A percentile compares a stretch with the other conserved stretches of the same genome.
phyloP scores from a whole-genome alignment of 2,329 filamentous ascomycete species.

The Pestalotiopsis sp. region DNA sequence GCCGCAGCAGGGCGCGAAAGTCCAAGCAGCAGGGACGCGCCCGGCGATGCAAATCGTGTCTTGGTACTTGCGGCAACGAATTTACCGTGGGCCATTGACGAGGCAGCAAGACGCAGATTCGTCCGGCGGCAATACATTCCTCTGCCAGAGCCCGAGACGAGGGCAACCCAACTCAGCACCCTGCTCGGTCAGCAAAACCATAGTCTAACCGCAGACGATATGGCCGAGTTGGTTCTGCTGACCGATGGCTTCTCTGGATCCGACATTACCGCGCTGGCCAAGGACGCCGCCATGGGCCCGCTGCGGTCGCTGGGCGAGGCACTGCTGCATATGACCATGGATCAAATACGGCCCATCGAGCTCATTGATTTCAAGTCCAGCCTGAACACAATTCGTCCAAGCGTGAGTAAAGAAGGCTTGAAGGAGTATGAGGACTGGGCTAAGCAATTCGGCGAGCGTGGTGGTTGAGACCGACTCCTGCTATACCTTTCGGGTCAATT shows the following conservation, averaged over 20 bases:
- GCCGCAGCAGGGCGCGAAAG: constrained; percentile 85
- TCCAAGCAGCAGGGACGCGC: constrained; percentile 62
- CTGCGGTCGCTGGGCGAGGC: constrained; percentile 88
- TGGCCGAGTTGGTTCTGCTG: constrained; percentile 71
- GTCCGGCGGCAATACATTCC: constrained; percentile 96
- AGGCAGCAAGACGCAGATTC: constrained; percentile 87
- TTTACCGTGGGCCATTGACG: constrained; percentile 95
- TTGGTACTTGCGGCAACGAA: constrained; percentile 95
- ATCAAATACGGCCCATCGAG: constrained; percentile 87
- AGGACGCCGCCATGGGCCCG: constrained; percentile 97
- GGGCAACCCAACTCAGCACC: constrained; percentile 76
- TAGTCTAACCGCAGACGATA: constrained; percentile 70
- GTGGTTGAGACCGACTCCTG: constrained; percentile 57
- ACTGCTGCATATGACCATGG: constrained; percentile 87
- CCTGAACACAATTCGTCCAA: constrained; percentile 82
- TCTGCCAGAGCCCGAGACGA: constrained; percentile 81
- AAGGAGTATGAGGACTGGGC: constrained; percentile 96
- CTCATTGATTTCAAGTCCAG: constrained; percentile 84
- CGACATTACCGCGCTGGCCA: constrained; percentile 94
- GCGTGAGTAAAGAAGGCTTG: constrained; percentile 82
- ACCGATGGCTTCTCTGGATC: constrained; percentile 97
- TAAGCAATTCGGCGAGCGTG: constrained; percentile 86
- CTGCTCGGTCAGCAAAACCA: constrained; percentile 89
- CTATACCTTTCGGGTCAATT: background rate
- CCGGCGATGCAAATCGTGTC: constrained; percentile 83